These are phyloP conservation scores for Gilbertella persicaria DNA, from an alignment of 371 early-diverging fungal genomes.

Conservation along the genomic window DNA sequence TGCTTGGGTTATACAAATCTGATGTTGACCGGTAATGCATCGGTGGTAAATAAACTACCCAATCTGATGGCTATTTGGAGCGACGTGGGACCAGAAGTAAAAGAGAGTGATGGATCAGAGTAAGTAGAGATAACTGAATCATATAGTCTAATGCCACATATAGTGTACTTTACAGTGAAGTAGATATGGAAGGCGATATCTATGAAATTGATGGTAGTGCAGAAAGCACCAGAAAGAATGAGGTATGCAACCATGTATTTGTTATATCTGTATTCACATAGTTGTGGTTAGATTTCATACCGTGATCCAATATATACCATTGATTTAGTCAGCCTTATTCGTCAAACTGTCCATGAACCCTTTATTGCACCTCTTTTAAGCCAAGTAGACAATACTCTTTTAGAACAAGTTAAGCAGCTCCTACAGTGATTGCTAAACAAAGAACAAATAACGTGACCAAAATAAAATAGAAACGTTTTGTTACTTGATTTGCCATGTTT, in stretches of 20 bases:
- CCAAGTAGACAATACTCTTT: slow-evolving; percentile 53
- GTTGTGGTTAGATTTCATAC: slow-evolving; percentile 40
- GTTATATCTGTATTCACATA: slow-evolving; percentile 13
- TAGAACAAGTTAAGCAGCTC: slow-evolving; percentile 39
- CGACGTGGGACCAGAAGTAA: slow-evolving; percentile 65
- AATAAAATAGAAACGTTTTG: slow-evolving; percentile 1
- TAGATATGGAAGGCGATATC: slow-evolving; percentile 58
- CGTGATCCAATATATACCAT: slow-evolving; percentile 62
- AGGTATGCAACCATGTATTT: slow-evolving; percentile 24
- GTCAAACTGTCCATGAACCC: slow-evolving; percentile 39
- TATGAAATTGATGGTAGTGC: slow-evolving; percentile 57
- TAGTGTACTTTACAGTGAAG: slow-evolving; percentile 66
- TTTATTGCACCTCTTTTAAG: slow-evolving; percentile 37
- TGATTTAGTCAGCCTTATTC: slow-evolving; percentile 53
- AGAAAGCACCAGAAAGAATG: slow-evolving; percentile 47
- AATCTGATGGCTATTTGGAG: slow-evolving; percentile 65
- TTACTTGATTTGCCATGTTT: slow-evolving; percentile 4
- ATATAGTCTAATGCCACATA: neutral
- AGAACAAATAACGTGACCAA: slow-evolving; percentile 8
- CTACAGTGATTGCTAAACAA: slow-evolving; percentile 7
- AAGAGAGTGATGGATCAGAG: slow-evolving; percentile 63
- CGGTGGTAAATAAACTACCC: slow-evolving; percentile 46
- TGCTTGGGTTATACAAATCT: slow-evolving; percentile 71
- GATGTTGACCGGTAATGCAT: slow-evolving; percentile 54
- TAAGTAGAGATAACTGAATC: too few species aligned